phyloP scores from a whole-genome alignment of 148 eudicot species.

The Heliosperma pusillum region DNA sequence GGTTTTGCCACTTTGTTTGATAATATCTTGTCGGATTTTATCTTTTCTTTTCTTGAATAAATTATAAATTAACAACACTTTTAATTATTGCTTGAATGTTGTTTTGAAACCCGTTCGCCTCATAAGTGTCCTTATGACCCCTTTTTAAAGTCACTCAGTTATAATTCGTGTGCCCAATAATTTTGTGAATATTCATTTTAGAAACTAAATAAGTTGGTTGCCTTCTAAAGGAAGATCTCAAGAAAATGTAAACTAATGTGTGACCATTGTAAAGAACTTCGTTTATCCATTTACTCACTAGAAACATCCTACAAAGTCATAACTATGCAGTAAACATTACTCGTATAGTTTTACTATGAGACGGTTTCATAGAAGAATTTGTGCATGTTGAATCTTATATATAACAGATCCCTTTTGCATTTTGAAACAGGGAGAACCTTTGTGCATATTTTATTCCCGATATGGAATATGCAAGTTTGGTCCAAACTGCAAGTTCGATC shows the following conservation, averaged over 20 bases:
- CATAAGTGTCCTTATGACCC: too few species aligned
- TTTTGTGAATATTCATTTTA: background rate
- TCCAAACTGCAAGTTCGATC: conserved; percentile 92
- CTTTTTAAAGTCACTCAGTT: too few species aligned
- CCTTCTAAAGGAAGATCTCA: too few species aligned
- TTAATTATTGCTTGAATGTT: background rate
- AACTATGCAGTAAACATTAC: too few species aligned
- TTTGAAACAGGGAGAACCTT: conserved; percentile 68
- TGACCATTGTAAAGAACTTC: too few species aligned
- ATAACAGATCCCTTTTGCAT: background rate
- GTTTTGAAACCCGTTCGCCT: too few species aligned
- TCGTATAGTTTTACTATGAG: too few species aligned
- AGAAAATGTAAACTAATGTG: too few species aligned
- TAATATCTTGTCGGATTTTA: background rate
- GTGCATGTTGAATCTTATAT: background rate
- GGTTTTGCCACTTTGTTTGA: conserved; percentile 20
- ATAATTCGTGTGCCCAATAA: background rate
- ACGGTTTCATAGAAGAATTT: background rate
- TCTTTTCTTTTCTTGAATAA: background rate
- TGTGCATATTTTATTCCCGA: conserved; percentile 88
- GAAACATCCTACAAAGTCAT: too few species aligned
- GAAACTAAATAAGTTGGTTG: background rate
- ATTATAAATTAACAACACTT: background rate
- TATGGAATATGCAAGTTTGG: conserved; percentile 97
- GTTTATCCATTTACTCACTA: too few species aligned